These are phyloP conservation scores for Scleroderma citrinum DNA, from an alignment of 768 basidiomycete species.

Conservation along the genomic window DNA sequence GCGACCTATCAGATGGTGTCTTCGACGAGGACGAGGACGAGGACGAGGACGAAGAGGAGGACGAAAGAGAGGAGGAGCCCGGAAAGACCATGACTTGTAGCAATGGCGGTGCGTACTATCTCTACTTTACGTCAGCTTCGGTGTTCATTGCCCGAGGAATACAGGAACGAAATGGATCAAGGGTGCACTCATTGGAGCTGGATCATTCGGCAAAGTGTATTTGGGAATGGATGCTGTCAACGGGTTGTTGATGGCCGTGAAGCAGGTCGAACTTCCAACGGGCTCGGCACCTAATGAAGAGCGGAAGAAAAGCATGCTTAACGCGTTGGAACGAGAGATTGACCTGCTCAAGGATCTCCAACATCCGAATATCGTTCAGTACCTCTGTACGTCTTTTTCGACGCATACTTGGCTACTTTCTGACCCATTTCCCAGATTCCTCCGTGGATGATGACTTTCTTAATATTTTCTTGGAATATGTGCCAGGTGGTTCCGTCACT, in stretches of 20 bases:
- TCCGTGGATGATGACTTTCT: slow-evolving; percentile 85
- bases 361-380: slow-evolving; percentile 96
- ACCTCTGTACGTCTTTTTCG: slow-evolving; percentile 67
- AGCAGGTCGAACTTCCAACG: slow-evolving; percentile 90
- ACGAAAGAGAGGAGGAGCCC: slow-evolving; percentile 41
- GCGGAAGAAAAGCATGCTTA: slow-evolving; percentile 90
- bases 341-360: slow-evolving; percentile 88
- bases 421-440: slow-evolving; percentile 58
- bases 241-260: slow-evolving; percentile 93
- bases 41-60: slow-evolving; percentile 39
- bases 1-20: slow-evolving; percentile 39
- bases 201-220: slow-evolving; percentile 93
- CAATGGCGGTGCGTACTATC: slow-evolving; percentile 33
- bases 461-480: slow-evolving; percentile 97
- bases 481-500: slow-evolving; percentile 91
- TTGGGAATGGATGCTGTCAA: slow-evolving; percentile 91
- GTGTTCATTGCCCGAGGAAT: slow-evolving; percentile 2
- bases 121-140: neutral
- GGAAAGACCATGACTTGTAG: slow-evolving; percentile 49
- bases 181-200: slow-evolving; percentile 90
- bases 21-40: slow-evolving; percentile 46
- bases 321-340: slow-evolving; percentile 88
- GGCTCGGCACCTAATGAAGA: slow-evolving; percentile 84
- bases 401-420: neutral
- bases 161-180: slow-evolving; percentile 94